Conservation (phyloP, 2,329 filamentous ascomycete genomes). For the Harringtonia aguacate region DNA sequence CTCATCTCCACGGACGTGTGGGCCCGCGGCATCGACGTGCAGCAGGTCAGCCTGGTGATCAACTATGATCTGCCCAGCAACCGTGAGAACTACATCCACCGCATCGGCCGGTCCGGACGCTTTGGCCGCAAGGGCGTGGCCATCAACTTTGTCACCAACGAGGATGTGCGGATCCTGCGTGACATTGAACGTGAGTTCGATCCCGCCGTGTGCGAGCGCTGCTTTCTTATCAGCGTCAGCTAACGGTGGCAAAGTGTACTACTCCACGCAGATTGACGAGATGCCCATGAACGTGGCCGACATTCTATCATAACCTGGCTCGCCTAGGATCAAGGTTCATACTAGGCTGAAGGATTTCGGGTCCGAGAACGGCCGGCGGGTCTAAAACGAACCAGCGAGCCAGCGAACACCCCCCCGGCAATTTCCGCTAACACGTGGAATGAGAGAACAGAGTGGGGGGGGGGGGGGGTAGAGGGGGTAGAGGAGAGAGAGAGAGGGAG, state of each 20-base stretch:
- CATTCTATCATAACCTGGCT: conserved; percentile 27
- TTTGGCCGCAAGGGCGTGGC: conserved; percentile 98
- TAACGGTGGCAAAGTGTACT: conserved; percentile 53
- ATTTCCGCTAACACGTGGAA: too few relatives aligned
- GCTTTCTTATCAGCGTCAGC: too few relatives aligned
- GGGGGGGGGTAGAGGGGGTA: too few relatives aligned
- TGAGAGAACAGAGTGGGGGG: too few relatives aligned
- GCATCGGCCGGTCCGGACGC: conserved; percentile 88
- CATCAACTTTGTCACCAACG: conserved; percentile 98
- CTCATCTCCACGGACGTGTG: conserved; percentile 96
- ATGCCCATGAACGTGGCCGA: conserved; percentile 93
- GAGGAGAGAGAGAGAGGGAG: too few relatives aligned
- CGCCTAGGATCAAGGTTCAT: too few relatives aligned
- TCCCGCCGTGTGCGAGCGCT: too few relatives aligned
- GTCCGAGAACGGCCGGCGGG: too few relatives aligned
- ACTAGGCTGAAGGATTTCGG: too few relatives aligned
- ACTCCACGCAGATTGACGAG: conserved; percentile 94
- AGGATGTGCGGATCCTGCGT: conserved; percentile 92
- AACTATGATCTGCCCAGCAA: conserved; percentile 98
- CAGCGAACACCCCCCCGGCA: too few relatives aligned
- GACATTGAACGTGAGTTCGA: conserved; percentile 86
- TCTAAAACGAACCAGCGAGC: too few relatives aligned
- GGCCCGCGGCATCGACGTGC: conserved; percentile 97
- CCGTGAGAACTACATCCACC: conserved; percentile 99
- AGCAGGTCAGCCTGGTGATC: conserved; percentile 96